Base-by-base conservation (phyloP, 2,329 filamentous ascomycete species). In the Fusarium sp. region DNA sequence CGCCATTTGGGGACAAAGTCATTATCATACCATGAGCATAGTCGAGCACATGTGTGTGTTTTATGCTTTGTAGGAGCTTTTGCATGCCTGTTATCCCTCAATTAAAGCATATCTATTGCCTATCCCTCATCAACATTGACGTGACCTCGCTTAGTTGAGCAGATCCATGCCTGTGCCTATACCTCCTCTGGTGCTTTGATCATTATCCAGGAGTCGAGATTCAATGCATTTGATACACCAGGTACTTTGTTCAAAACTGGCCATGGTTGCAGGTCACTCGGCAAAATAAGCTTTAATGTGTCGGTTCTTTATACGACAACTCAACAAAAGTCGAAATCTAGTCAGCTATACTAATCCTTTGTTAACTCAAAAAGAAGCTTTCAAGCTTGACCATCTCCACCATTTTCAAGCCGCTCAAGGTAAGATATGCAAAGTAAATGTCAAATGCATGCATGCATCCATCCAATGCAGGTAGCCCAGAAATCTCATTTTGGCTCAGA, bases 301-400 rank as follows among this genome's bases (percentile, higher is more conserved):
- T 14, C 26, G 32, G 18, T 48, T 41, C 32, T 45, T 23, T 40
- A 27, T 33, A 27, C 14, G 20, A 48, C 35, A 60, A 60, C 33
- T 37, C 38, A 44, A 37, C 18, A 56, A 56, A 52, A 20, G 45
- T 14, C 20, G 35, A 37, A 63, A 55, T 30, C 46, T 63, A 62
- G 44, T 48, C 40, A 35, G 20, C 30, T 2, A 41, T n/a, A 55
- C 54, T 6, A 55, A 59, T 6, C 35, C 48, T 50, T 64, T 56
- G 35, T 37, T 20, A 33, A 55, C 40, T 44, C 41, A 54, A 45
- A 61, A 72, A 60, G 66, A 60, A 73, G 64, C 57, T 42, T 55
- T 57, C 49, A 45, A 61, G 46, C 44, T 44, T 62, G 23, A 11
- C 41, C 35, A 69, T 66, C 60, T 55, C 69, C 65, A 72, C 69